phyloP scores from a whole-genome alignment of 176 grass and related monocot species.

The Avena insularis region DNA sequence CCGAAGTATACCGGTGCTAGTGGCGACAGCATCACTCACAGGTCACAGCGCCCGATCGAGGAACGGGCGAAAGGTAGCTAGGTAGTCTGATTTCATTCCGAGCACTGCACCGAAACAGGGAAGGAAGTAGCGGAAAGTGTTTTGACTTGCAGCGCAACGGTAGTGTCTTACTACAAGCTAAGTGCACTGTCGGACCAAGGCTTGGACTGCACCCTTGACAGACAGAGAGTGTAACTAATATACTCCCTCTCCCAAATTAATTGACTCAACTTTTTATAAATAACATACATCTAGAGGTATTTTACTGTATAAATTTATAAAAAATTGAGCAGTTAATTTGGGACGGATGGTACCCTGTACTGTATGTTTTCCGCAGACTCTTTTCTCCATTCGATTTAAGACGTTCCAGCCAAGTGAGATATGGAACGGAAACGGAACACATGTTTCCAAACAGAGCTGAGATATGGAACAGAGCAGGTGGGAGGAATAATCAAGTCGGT shows the following conservation, averaged over 20 bases:
- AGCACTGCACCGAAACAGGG: slow-evolving; percentile 17
- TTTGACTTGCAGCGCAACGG: slow-evolving; percentile 44
- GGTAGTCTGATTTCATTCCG: slow-evolving; percentile 22
- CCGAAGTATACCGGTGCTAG: background rate
- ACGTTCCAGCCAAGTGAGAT: background rate
- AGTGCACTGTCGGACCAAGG: slow-evolving; percentile 2
- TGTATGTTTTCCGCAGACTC: too few relatives aligned
- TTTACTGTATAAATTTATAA: too few relatives aligned
- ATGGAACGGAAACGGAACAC: background rate
- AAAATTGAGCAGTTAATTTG: too few relatives aligned
- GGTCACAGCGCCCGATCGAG: background rate
- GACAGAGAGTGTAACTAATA: too few relatives aligned
- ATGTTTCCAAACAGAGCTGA: background rate
- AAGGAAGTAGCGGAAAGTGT: slow-evolving; percentile 15
- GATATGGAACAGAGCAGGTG: background rate
- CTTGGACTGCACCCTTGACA: background rate
- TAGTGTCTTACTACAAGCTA: slow-evolving; percentile 34
- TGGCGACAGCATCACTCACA: slow-evolving; percentile 26
- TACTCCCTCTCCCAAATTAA: too few relatives aligned
- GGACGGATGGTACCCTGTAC: background rate
- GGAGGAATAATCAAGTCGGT: slow-evolving; percentile 28
- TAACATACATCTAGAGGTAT: too few relatives aligned
- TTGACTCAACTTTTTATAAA: too few relatives aligned
- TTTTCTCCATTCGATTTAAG: background rate
- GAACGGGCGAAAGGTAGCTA: background rate